Evolutionary conservation across 1,284 basidiomycete species (phyloP).

Genomic region (Neonothopanus nambi): DNA sequence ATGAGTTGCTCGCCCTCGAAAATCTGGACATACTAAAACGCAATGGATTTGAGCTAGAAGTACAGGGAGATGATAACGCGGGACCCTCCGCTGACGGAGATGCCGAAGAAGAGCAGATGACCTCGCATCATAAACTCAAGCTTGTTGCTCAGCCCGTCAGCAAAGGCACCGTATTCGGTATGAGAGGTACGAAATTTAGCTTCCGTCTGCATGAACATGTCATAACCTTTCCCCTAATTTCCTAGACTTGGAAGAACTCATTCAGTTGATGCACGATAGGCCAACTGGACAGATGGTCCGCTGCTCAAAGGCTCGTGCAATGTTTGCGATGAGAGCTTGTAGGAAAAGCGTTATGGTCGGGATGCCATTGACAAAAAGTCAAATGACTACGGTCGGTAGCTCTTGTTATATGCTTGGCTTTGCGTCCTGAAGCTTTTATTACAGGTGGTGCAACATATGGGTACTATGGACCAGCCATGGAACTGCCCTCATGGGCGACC

Average conservation of each 20-base stretch:
- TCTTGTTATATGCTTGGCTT: conserved; percentile 9
- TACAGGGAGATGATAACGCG: conserved; percentile 47
- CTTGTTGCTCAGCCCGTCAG: conserved; percentile 89
- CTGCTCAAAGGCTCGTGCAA: conserved; percentile 89
- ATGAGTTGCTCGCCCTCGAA: conserved; percentile 88
- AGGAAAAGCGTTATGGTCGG: conserved; percentile 97
- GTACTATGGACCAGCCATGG: conserved; percentile 96
- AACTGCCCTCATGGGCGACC: conserved; percentile 96
- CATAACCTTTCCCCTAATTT: conserved; percentile 40
- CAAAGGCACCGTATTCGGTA: conserved; percentile 81
- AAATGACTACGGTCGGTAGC: conserved; percentile 77
- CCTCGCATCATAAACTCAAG: conserved; percentile 45
- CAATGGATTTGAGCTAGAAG: conserved; percentile 92
- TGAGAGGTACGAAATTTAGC: conserved; percentile 41
- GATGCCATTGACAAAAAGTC: conserved; percentile 70
- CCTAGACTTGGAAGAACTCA: conserved; percentile 92
- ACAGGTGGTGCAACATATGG: conserved; percentile 91
- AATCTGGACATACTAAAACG: conserved; percentile 78
- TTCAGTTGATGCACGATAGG: conserved; percentile 81
- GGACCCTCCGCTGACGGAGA: conserved; percentile 35
- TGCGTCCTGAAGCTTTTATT: conserved; percentile 12
- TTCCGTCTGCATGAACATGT: neutral
- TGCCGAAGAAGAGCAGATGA: conserved; percentile 35
- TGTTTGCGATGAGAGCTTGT: conserved; percentile 98
- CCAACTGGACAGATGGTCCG: conserved; percentile 80